phyloP scores from a whole-genome alignment of 305 asterid genomes.

The Solanum hybrid region DNA sequence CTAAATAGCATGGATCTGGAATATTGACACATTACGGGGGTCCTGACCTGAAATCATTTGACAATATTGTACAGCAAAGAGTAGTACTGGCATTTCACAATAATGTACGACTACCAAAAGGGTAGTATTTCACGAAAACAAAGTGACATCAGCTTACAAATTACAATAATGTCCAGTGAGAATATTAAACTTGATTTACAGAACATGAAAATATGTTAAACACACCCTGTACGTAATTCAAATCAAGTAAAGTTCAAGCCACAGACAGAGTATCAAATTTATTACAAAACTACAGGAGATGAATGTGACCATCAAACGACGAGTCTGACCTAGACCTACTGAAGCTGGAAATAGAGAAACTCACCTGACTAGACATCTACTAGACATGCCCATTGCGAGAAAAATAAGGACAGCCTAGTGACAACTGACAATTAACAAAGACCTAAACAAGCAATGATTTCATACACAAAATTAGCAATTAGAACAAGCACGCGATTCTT shows the following conservation, averaged over 20 bases:
- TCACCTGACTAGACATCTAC: not conserved
- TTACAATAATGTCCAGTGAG: not conserved
- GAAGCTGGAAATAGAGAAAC: slow-evolving; percentile 11
- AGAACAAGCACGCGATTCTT: not conserved
- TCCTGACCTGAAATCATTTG: not conserved
- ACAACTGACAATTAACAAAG: not conserved
- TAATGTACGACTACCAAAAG: not conserved
- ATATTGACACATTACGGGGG: not conserved
- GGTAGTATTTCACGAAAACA: not conserved
- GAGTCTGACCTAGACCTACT: not conserved
- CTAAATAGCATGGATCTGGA: not conserved
- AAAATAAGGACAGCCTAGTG: not conserved
- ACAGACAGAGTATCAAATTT: not conserved
- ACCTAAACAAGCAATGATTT: not conserved
- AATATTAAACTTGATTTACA: not conserved
- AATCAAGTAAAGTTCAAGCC: not conserved
- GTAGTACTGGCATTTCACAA: not conserved
- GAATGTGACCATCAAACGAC: not conserved
- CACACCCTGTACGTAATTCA: not conserved
- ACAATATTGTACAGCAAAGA: not conserved
- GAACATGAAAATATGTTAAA: not conserved
- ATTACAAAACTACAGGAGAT: not conserved
- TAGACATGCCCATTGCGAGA: not conserved
- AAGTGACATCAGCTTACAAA: not conserved
- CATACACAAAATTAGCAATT: not conserved